Percentiles rank a stretch among this genome's conserved stretches.
phyloP scores from a whole-genome alignment of 768 basidiomycete species.

The Agrocybe chaxingu region DNA sequence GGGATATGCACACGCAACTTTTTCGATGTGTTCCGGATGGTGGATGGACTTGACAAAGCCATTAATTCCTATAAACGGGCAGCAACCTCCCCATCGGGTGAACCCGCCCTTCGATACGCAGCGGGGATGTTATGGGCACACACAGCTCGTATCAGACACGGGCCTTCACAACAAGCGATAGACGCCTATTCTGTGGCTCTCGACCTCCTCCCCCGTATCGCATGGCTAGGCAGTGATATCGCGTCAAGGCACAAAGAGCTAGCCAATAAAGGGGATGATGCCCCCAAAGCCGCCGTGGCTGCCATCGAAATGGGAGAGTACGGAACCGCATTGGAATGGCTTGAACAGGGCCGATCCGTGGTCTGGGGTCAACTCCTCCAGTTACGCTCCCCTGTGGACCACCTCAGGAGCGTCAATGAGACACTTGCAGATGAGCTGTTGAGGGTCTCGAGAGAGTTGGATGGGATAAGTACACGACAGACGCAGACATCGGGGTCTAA shows the following conservation, averaged over 20 bases:
- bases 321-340: conserved; percentile 10
- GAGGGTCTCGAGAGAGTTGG: conserved; percentile 7
- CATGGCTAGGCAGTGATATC: conserved; percentile 8
- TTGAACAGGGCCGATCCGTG: conserved; percentile 13
- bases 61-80: not conserved
- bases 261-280: not conserved
- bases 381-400: conserved; percentile 13
- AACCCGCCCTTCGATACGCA: not conserved
- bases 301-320: conserved; percentile 7
- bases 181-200: conserved; percentile 4
- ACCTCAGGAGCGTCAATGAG: conserved; percentile 2
- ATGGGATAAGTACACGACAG: not conserved
- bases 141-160: not conserved
- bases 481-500: not conserved
- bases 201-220: conserved; percentile 7
- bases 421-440: conserved; percentile 8
- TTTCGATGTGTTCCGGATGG: not conserved
- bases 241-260: not conserved
- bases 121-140: not conserved
- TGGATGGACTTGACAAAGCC: not conserved
- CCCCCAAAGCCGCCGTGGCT: conserved; percentile 7
- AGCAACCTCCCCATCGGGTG: not conserved
- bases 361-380: conserved; percentile 14
- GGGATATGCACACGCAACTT: not conserved
- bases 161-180: not conserved